Conservation (phyloP, 768 basidiomycete genomes). For the Phallus indusiatus region DNA sequence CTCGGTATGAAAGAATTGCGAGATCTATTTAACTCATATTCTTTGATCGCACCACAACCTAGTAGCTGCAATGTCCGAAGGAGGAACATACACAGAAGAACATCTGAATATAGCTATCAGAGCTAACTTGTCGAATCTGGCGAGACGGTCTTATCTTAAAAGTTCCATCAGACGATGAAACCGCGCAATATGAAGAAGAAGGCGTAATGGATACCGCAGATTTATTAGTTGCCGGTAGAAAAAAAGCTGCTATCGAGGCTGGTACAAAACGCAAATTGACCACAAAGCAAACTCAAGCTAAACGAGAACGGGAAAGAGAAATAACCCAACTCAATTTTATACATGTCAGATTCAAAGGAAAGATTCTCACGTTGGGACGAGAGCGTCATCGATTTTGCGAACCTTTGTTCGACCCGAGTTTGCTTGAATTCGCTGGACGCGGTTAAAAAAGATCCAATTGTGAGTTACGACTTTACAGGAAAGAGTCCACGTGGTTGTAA, state of each 20-base stretch:
- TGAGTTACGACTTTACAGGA: conserved; percentile 47
- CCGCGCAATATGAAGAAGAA: too few relatives aligned
- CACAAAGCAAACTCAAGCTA: too few relatives aligned
- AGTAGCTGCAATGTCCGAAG: conserved; percentile 36
- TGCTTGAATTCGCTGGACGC: conserved; percentile 35
- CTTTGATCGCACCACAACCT: conserved; percentile 61
- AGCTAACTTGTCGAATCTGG: conserved; percentile 58
- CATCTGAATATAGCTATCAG: conserved; percentile 44
- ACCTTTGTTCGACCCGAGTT: conserved; percentile 68
- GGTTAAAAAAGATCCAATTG: conserved; percentile 17
- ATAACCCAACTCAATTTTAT: conserved; percentile 80
- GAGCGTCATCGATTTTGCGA: conserved; percentile 89
- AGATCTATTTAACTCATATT: conserved; percentile 65
- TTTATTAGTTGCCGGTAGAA: too few relatives aligned
- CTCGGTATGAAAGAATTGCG: conserved; percentile 66
- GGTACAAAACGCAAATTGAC: too few relatives aligned
- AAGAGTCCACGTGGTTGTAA: conserved; percentile 54
- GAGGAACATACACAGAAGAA: conserved; percentile 33
- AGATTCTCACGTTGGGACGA: conserved; percentile 68
- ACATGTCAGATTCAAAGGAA: conserved; percentile 60
- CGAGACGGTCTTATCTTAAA: too few relatives aligned
- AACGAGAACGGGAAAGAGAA: conserved; percentile 67
- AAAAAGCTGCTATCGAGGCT: too few relatives aligned
- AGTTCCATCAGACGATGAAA: too few relatives aligned
- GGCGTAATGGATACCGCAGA: too few relatives aligned